These are phyloP conservation scores for Leccinum fallax DNA, from an alignment of 1,284 basidiomycete species.

Conservation along the genomic window DNA sequence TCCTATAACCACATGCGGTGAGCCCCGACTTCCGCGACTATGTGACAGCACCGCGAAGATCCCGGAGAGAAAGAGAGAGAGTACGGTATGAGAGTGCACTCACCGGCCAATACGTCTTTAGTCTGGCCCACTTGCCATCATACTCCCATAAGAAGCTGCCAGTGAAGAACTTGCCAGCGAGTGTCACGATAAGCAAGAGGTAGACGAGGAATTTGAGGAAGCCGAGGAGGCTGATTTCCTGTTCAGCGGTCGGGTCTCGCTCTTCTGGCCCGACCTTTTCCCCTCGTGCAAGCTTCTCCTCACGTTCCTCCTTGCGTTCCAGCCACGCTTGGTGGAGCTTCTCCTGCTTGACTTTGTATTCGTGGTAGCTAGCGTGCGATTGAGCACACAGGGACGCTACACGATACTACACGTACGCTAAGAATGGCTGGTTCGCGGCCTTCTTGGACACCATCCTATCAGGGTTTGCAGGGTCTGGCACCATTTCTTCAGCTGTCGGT, in stretches of 20 bases:
- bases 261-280: conserved; percentile 73
- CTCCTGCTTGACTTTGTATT: conserved; percentile 66
- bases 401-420: conserved; percentile 58
- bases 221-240: conserved; percentile 64
- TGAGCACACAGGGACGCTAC: conserved; percentile 14
- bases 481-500: conserved; percentile 32
- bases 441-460: conserved; percentile 74
- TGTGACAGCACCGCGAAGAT: neutral
- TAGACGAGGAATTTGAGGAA: conserved; percentile 71
- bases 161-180: conserved; percentile 80
- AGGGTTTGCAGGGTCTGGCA: conserved; percentile 56
- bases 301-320: conserved; percentile 67
- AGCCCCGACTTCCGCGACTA: neutral
- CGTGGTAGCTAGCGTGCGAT: conserved; percentile 54
- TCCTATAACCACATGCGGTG: conserved; percentile 33
- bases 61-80: conserved; percentile 3
- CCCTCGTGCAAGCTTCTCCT: conserved; percentile 71
- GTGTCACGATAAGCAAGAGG: conserved; percentile 50
- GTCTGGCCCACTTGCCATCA: conserved; percentile 56
- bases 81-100: conserved; percentile 23
- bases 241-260: conserved; percentile 66
- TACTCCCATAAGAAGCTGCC: conserved; percentile 82
- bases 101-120: conserved; percentile 67
- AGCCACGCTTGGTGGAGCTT: conserved; percentile 66
- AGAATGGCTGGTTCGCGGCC: conserved; percentile 78